Conservation (phyloP, 768 basidiomycete genomes). For the Auricularia auricula-judae region DNA sequence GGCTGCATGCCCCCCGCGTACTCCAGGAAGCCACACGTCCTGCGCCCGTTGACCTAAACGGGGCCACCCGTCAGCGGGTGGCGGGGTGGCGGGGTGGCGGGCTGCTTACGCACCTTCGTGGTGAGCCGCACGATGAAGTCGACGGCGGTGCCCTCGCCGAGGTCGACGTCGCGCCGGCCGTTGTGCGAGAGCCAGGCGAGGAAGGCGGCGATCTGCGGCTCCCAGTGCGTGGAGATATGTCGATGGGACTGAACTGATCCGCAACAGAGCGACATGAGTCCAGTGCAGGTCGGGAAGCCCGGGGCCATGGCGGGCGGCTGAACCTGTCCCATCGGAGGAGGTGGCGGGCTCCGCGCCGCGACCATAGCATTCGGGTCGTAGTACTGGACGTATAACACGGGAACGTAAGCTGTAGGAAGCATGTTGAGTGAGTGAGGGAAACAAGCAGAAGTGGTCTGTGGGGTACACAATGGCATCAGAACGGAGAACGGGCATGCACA, state of each 20-base stretch:
- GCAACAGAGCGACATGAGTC: neutral
- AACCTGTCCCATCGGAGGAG: neutral
- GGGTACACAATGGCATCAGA: too few relatives aligned
- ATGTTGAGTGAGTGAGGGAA: too few relatives aligned
- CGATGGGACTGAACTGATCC: neutral
- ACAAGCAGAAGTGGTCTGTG: too few relatives aligned
- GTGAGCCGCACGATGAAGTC: neutral
- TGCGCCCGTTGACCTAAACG: neutral
- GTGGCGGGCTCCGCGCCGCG: too few relatives aligned
- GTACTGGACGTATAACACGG: too few relatives aligned
- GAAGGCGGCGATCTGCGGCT: neutral
- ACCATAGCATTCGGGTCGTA: too few relatives aligned
- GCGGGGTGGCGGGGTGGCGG: neutral
- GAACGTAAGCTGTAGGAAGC: too few relatives aligned
- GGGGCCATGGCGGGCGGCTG: neutral
- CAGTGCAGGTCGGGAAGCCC: neutral
- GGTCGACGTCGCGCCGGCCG: neutral
- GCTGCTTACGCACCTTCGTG: neutral
- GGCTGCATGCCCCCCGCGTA: neutral
- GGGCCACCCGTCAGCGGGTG: neutral
- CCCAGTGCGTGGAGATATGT: neutral
- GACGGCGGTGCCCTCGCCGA: neutral
- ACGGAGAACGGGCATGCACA: too few relatives aligned
- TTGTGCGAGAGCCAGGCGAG: neutral
- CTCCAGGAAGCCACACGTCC: neutral